These are phyloP conservation scores for Ustilago loliicola DNA, from an alignment of 1,284 basidiomycete species.

Conservation along the genomic window DNA sequence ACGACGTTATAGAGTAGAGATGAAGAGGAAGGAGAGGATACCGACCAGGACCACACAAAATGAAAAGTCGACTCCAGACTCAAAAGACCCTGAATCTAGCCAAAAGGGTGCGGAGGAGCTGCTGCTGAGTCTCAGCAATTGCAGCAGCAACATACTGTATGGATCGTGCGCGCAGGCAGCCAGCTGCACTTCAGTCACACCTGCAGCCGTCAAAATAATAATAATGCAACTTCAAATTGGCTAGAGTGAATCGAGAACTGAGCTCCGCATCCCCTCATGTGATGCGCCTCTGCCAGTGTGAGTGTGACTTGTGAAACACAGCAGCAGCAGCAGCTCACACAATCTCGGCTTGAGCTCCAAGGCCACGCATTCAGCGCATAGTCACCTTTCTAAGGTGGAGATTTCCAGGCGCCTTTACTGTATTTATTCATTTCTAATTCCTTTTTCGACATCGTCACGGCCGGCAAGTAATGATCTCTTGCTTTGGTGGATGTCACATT, in stretches of 20 bases:
- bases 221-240: not conserved
- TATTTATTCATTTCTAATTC: not conserved
- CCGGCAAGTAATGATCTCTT: not conserved
- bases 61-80: too few relatives aligned
- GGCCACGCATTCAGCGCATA: not conserved
- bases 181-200: conserved; percentile 3
- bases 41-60: too few relatives aligned
- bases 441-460: conserved; percentile 2
- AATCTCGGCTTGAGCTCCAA: not conserved
- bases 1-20: not conserved
- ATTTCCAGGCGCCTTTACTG: not conserved
- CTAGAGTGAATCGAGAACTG: not conserved
- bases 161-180: conserved; percentile 15
- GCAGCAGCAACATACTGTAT: not conserved
- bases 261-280: not conserved
- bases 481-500: not conserved
- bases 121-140: not conserved
- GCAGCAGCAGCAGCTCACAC: too few relatives aligned
- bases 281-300: too few relatives aligned
- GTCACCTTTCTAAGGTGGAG: not conserved
- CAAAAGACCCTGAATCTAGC: too few relatives aligned
- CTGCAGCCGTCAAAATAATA: too few relatives aligned
- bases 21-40: too few relatives aligned
- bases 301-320: not conserved
- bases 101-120: not conserved